phyloP scores from a whole-genome alignment of 75 land plant species.

The Picea sitchensis region DNA sequence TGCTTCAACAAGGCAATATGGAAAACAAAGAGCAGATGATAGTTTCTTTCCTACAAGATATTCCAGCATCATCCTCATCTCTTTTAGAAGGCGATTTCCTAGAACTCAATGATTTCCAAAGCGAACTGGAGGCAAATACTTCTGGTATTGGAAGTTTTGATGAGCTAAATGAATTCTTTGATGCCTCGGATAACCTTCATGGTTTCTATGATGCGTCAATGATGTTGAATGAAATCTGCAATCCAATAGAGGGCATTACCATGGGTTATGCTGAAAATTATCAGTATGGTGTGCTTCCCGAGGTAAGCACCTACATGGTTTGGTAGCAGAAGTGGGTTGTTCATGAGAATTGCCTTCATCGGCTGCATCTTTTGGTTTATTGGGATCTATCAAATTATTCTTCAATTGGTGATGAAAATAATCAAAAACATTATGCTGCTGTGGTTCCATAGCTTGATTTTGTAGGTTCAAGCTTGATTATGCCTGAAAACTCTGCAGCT shows the following conservation, averaged over 20 bases:
- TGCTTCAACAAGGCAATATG: neutral
- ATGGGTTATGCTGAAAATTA: neutral
- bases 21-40: neutral
- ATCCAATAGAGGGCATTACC: neutral
- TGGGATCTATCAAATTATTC: conserved; percentile 4
- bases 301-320: conserved; percentile 5
- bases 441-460: conserved; percentile 1
- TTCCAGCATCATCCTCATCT: neutral
- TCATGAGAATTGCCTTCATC: neutral
- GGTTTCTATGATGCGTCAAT: neutral
- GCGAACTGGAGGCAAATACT: neutral
- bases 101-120: neutral
- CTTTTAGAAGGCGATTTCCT: conserved; percentile 6
- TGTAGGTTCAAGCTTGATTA: neutral
- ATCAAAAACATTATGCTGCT: neutral
- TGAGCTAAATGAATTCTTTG: neutral
- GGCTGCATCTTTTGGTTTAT: conserved; percentile 4
- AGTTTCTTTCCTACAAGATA: neutral
- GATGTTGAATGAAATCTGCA: neutral
- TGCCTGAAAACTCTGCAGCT: neutral
- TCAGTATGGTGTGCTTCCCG: neutral
- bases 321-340: conserved; percentile 10
- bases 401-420: neutral
- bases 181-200: neutral
- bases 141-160: neutral